A percentile compares a stretch with the other conserved stretches of the same genome.
Evolutionary conservation across 345 rosid genomes (phyloP).

Genomic region (Syzygium oleosum): DNA sequence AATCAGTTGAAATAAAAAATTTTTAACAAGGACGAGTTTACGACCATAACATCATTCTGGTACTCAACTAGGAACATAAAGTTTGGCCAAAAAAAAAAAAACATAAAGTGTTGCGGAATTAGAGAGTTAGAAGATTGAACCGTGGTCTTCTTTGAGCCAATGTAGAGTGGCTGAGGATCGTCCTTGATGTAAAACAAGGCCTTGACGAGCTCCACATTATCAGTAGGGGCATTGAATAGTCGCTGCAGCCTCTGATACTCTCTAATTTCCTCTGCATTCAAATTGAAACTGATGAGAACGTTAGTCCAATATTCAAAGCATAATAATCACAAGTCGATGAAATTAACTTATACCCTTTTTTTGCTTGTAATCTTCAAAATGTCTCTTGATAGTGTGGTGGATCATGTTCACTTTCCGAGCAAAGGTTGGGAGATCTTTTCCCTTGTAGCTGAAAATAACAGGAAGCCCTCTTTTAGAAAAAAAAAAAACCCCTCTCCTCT

Average conservation of each 20-base stretch:
- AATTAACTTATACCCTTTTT: not conserved
- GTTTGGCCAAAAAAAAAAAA: not conserved
- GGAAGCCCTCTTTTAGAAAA: not conserved
- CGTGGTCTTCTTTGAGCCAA: constrained; percentile 23
- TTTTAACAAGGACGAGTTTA: not conserved
- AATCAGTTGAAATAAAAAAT: not conserved
- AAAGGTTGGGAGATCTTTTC: not conserved
- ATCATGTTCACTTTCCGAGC: not conserved
- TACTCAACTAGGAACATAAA: not conserved
- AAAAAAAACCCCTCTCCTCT: not conserved
- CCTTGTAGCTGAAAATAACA: not conserved
- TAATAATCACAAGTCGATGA: not conserved
- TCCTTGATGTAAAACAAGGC: constrained; percentile 31
- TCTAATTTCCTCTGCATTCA: constrained; percentile 27
- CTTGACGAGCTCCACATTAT: constrained; percentile 32
- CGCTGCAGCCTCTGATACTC: constrained; percentile 18
- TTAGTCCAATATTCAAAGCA: not conserved
- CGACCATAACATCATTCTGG: not conserved
- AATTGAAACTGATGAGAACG: not conserved
- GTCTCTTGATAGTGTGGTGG: constrained; percentile 1
- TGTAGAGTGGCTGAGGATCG: constrained; percentile 29
- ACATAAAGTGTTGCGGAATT: not conserved
- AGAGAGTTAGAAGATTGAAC: constrained; percentile 6
- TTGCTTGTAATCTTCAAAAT: constrained; percentile 3
- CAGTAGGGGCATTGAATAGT: constrained; percentile 16